Evolutionary conservation across 31 red algal species (phyloP), one percentile per base, ranked within the genome.

Genomic region (Endocladia muricata): DNA sequence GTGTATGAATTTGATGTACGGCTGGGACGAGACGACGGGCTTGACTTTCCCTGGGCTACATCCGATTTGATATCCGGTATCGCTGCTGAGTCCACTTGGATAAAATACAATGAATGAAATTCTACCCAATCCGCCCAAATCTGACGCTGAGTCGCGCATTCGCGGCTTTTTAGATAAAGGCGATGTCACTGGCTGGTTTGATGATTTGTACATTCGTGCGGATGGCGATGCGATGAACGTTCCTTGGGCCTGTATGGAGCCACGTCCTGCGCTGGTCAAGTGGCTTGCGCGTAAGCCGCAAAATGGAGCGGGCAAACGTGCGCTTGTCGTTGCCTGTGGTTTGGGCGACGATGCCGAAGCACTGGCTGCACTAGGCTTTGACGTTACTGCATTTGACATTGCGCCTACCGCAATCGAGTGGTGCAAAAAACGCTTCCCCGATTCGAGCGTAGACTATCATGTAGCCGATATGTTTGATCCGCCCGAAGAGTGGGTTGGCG

Each of bases 1-100:
- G 55, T 95, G 95, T 55, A 93, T 98, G 88, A 98, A 98, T 73
- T 70, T 98, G 34, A 95, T 98, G 93, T 70, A 82, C 43, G 91
- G 83, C 23, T 55, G 92, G 38, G 84, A 83, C 63, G 96, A 98
- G 62, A 77, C 38, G 8, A 92, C 67, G 69, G 91, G 88, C 1
- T 72, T 98, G n/a, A n/a, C n/a, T n/a, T n/a, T n/a, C n/a, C n/a
- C n/a, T n/a, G n/a, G n/a, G n/a, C n/a, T n/a, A n/a, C n/a, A n/a
- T n/a, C n/a, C n/a, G n/a, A n/a, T n/a, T n/a, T n/a, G n/a, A n/a
- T n/a, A n/a, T n/a, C n/a, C n/a, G n/a, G n/a, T n/a, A n/a, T n/a
- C n/a, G n/a, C n/a, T n/a, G n/a, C n/a, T n/a, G n/a, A n/a, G n/a
- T n/a, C n/a, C n/a, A n/a, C n/a, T n/a, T n/a, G n/a, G n/a, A n/a